Evolutionary conservation across 2,329 filamentous ascomycete genomes (phyloP).

Genomic region (Fragosphaeria purpurea): DNA sequence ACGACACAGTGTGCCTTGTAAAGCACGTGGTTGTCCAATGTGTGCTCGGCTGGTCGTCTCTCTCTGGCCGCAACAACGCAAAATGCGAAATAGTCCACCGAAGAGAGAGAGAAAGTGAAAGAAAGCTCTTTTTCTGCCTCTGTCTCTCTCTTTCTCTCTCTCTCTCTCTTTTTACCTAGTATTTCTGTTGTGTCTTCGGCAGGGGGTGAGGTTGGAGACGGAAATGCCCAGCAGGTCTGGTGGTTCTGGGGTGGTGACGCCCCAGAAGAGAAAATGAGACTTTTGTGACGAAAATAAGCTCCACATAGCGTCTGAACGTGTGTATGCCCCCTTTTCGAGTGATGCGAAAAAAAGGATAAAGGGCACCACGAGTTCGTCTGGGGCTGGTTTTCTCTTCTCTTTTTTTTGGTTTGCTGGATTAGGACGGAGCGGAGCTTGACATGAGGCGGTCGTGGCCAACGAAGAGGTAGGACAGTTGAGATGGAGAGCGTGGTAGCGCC

Average conservation of each 20-base stretch:
- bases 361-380: neutral
- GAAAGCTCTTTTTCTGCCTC: too few species aligned
- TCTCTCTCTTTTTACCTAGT: neutral
- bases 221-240: neutral
- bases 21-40: too few species aligned
- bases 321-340: too few species aligned
- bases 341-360: neutral
- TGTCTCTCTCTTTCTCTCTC: neutral
- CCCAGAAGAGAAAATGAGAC: too few species aligned
- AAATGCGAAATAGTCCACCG: neutral
- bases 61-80: too few species aligned
- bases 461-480: conserved; percentile 39
- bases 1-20: too few species aligned
- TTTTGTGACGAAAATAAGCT: too few species aligned
- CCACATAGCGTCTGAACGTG: neutral
- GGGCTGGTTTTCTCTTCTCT: neutral
- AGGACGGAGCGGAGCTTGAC: conserved; percentile 27
- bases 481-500: conserved; percentile 30
- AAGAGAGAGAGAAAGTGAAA: neutral
- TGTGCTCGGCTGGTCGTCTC: too few species aligned
- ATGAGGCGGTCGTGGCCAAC: conserved; percentile 33
- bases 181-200: conserved; percentile 9
- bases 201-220: neutral
- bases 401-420: neutral
- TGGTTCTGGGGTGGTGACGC: neutral